Percentiles rank a stretch among this genome's conserved stretches.
Conservation (phyloP, 2,329 filamentous ascomycete genomes). For the Alternaria arborescens region DNA sequence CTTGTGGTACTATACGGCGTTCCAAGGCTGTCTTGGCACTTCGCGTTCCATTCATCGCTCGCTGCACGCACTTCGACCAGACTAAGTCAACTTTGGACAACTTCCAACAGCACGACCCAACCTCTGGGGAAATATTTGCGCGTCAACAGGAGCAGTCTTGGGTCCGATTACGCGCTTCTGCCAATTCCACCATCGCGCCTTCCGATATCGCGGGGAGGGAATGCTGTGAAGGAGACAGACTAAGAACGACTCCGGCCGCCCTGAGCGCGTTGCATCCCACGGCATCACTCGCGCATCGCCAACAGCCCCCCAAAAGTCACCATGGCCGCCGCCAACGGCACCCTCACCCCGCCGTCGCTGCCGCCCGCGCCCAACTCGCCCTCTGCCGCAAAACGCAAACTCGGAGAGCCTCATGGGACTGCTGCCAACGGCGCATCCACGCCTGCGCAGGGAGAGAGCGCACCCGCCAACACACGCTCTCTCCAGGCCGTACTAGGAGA, state of each 20-base stretch:
- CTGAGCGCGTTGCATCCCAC: constrained; percentile 47
- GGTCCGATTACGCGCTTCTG: background rate
- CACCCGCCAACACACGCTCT: constrained; percentile 33
- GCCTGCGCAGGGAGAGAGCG: constrained; percentile 26
- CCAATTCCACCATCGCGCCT: constrained; percentile 5
- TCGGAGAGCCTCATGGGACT: constrained; percentile 46
- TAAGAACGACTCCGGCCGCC: constrained; percentile 34
- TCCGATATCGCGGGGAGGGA: constrained; percentile 10
- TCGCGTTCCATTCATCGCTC: constrained; percentile 36
- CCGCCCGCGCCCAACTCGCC: constrained; percentile 41
- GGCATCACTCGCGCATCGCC: constrained; percentile 46
- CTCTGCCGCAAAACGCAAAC: constrained; percentile 56
- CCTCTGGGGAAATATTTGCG: constrained; percentile 20
- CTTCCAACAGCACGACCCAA: constrained; percentile 25
- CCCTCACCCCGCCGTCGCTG: constrained; percentile 45
- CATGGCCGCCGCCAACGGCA: constrained; percentile 50
- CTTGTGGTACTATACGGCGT: constrained; percentile 22
- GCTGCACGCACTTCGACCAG: constrained; percentile 34
- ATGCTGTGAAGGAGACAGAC: constrained; percentile 25
- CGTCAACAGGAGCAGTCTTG: constrained; percentile 12
- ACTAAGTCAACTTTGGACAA: constrained; percentile 29
- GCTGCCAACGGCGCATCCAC: constrained; percentile 42
- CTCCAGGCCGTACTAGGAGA: constrained; percentile 50
- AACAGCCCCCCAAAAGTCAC: constrained; percentile 39
- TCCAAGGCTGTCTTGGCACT: constrained; percentile 30